Conservation (phyloP, 345 rosid genomes). For the Syzygium jambos region DNA sequence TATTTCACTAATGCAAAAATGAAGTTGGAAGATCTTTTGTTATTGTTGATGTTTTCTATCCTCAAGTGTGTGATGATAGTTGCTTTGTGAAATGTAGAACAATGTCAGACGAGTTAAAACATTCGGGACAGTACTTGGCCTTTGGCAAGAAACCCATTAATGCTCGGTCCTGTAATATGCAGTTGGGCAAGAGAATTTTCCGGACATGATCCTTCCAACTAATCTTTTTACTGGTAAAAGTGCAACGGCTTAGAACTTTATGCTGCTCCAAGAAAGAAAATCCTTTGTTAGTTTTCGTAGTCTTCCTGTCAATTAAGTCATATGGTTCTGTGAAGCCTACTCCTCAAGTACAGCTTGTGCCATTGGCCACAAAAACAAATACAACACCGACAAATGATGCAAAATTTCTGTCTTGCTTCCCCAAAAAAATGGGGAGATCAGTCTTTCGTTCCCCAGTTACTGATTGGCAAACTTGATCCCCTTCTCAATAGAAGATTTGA, state of each 20-base stretch:
- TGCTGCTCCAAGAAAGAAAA: not conserved
- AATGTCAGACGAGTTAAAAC: not conserved
- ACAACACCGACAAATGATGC: slow-evolving; percentile 9
- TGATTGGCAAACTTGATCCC: slow-evolving; percentile 65
- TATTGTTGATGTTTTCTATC: not conserved
- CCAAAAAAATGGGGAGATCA: not conserved
- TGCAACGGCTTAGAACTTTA: not conserved
- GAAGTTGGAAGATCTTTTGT: not conserved
- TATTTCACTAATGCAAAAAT: not conserved
- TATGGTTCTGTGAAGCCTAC: not conserved
- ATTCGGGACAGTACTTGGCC: not conserved
- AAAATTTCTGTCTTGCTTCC: slow-evolving; percentile 1
- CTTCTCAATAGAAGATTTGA: slow-evolving; percentile 60
- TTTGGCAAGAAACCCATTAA: not conserved
- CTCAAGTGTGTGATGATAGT: not conserved
- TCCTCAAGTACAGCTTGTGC: slow-evolving; percentile 7
- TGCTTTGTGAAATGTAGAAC: not conserved
- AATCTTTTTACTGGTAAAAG: not conserved
- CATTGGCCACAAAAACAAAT: not conserved
- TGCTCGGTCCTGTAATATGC: not conserved
- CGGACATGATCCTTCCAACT: not conserved
- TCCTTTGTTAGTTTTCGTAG: not conserved
- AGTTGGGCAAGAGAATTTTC: not conserved
- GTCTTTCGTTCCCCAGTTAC: not conserved
- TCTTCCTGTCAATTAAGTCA: not conserved